These are phyloP conservation scores for Colletotrichum echinochloae DNA, from an alignment of 2,329 filamentous ascomycete genomes.

Conservation along the genomic window DNA sequence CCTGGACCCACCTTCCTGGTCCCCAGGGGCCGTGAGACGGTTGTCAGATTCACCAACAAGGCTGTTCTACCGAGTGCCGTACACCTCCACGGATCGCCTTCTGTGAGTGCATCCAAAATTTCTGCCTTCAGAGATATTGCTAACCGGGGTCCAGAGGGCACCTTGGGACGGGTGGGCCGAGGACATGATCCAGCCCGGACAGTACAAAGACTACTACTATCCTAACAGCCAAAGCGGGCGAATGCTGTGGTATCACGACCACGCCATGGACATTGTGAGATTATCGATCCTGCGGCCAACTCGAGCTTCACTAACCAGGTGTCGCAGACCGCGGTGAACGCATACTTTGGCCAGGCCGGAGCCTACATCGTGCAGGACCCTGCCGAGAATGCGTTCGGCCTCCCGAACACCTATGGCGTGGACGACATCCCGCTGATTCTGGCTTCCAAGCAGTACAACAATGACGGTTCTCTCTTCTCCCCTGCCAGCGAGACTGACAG, in stretches of 20 bases:
- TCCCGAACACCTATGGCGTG: conserved; percentile 61
- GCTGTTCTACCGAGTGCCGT: conserved; percentile 57
- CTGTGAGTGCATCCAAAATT: conserved; percentile 43
- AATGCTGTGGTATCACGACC: conserved; percentile 69
- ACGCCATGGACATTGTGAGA: conserved; percentile 51
- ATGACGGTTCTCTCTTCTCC: conserved; percentile 61
- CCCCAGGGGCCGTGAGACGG: conserved; percentile 60
- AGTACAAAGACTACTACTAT: conserved; percentile 74
- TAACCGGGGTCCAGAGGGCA: conserved; percentile 45
- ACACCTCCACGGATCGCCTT: conserved; percentile 67
- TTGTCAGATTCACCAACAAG: conserved; percentile 67
- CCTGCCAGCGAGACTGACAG: conserved; percentile 58
- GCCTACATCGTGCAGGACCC: conserved; percentile 66
- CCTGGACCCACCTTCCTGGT: conserved; percentile 67
- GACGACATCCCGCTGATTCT: conserved; percentile 67
- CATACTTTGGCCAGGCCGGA: conserved; percentile 68
- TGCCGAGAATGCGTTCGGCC: conserved; percentile 59
- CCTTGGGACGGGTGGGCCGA: conserved; percentile 64
- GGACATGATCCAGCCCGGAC: conserved; percentile 61
- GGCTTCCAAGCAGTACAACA: conserved; percentile 63
- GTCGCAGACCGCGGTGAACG: conserved; percentile 65
- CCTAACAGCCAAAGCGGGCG: conserved; percentile 66
- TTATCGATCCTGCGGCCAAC: too few relatives aligned
- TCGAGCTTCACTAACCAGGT: too few relatives aligned
- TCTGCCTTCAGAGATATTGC: too few relatives aligned